Evolutionary conservation across 108 stramenopile species (phyloP).

Genomic region (Cyclotella sp.): DNA sequence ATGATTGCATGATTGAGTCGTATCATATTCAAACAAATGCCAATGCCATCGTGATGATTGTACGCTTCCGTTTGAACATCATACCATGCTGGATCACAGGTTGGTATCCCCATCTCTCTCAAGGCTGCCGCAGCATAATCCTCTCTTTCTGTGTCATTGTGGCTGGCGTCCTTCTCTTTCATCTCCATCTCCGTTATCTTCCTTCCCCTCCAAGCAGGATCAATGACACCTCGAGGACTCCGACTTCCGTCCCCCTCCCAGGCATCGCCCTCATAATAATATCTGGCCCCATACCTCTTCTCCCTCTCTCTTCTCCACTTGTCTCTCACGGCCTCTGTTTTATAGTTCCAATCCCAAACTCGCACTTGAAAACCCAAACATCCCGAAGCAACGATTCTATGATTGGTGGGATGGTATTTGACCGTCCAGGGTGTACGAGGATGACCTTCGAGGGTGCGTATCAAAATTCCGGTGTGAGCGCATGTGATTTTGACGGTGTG

Average conservation of each 20-base stretch:
- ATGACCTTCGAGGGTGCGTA: slow-evolving; percentile 89
- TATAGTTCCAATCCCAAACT: slow-evolving; percentile 92
- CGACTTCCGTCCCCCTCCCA: neutral
- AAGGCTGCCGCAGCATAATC: slow-evolving; percentile 35
- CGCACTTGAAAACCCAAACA: slow-evolving; percentile 95
- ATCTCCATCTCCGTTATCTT: neutral
- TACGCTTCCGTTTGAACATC: slow-evolving; percentile 42
- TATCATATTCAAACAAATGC: slow-evolving; percentile 81
- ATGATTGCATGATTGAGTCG: slow-evolving; percentile 91
- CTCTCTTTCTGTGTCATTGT: slow-evolving; percentile 12
- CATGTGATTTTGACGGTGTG: slow-evolving; percentile 98
- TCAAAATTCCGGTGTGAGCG: slow-evolving; percentile 64
- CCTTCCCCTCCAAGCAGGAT: slow-evolving; percentile 5
- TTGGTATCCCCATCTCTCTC: slow-evolving; percentile 40
- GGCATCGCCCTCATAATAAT: slow-evolving; percentile 10
- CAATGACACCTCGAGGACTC: slow-evolving; percentile 40
- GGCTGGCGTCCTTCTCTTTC: slow-evolving; percentile 7
- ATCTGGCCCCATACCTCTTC: slow-evolving; percentile 33
- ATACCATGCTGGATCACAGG: slow-evolving; percentile 56
- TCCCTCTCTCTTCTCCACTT: slow-evolving; percentile 29
- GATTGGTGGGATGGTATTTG: slow-evolving; percentile 91
- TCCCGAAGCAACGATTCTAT: slow-evolving; percentile 88
- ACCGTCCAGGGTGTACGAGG: slow-evolving; percentile 99
- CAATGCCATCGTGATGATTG: slow-evolving; percentile 52
- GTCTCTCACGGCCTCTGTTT: slow-evolving; percentile 30